Conservation (phyloP, 306 rosid genomes). For the Herpetospermum pedunculosum region DNA sequence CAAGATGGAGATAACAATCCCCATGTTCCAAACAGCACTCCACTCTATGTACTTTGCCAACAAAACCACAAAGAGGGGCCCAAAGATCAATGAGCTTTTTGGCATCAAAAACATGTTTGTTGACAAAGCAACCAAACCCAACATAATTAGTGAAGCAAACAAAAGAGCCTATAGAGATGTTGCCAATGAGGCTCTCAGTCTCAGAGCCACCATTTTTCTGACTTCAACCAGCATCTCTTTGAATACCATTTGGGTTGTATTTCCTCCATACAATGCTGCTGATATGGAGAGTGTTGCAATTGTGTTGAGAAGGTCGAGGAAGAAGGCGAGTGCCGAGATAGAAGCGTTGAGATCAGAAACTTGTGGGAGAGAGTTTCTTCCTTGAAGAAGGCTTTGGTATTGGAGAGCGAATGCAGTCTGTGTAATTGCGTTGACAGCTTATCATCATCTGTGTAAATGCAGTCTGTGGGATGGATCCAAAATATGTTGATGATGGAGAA, state of each 20-base stretch:
- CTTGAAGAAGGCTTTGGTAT: no score
- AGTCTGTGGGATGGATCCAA: not conserved
- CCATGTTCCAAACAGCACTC: slow-evolving; percentile 47
- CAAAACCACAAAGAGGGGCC: slow-evolving; percentile 12
- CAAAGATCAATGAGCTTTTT: not conserved
- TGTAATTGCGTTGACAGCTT: no score
- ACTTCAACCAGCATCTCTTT: slow-evolving; percentile 24
- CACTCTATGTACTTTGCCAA: slow-evolving; percentile 32
- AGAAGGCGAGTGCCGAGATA: slow-evolving; percentile 14
- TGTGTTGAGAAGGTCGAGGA: slow-evolving; percentile 23
- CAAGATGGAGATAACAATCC: slow-evolving; percentile 38
- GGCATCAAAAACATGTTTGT: slow-evolving; percentile 12
- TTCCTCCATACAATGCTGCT: slow-evolving; percentile 19
- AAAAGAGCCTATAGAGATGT: slow-evolving; percentile 24
- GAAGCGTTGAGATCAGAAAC: not conserved
- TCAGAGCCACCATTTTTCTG: slow-evolving; percentile 8
- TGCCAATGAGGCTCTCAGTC: slow-evolving; percentile 21
- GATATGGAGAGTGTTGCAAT: slow-evolving; percentile 20
- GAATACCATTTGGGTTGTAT: slow-evolving; percentile 15
- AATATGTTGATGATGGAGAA: not conserved
- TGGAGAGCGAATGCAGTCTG: no score
- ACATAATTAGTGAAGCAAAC: slow-evolving; percentile 13
- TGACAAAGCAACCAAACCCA: slow-evolving; percentile 16
- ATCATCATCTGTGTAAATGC: no score
- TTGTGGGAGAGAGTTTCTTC: not conserved